phyloP scores from a whole-genome alignment of 345 rosid genomes.

The Turnera subulata region DNA sequence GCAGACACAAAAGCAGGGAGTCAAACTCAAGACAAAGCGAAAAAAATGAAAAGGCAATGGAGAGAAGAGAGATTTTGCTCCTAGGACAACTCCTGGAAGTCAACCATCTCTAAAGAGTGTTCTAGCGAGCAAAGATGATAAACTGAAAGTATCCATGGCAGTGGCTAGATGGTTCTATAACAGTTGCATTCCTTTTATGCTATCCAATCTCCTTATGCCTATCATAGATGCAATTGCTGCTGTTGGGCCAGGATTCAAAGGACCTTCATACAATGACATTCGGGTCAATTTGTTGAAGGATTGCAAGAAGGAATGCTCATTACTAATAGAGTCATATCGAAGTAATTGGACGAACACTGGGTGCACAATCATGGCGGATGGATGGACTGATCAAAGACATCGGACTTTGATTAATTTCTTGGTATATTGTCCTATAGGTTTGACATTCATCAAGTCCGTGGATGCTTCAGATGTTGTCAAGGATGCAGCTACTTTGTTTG shows the following conservation, averaged over 20 bases:
- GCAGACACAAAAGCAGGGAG: background rate
- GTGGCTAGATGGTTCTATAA: background rate
- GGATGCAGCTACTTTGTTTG: background rate
- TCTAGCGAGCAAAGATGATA: background rate
- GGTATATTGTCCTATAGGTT: background rate
- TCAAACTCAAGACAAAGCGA: background rate
- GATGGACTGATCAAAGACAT: too few species aligned
- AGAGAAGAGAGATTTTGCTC: background rate
- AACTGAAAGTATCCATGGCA: background rate
- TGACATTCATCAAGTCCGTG: conserved; percentile 1
- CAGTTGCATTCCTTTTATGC: background rate
- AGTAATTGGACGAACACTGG: background rate
- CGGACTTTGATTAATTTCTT: too few species aligned
- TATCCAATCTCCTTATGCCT: background rate
- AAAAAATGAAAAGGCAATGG: background rate
- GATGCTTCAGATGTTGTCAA: conserved; percentile 1
- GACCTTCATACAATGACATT: too few species aligned
- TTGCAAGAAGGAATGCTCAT: background rate
- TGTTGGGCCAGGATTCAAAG: background rate
- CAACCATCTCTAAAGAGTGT: background rate
- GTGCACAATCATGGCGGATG: background rate
- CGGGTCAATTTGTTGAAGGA: background rate
- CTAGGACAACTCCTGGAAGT: too few species aligned
- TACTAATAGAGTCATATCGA: background rate
- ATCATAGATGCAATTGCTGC: background rate